Evolutionary conservation across 2,329 filamentous ascomycete genomes (phyloP).

Genomic region (Teratosphaeria destructans): DNA sequence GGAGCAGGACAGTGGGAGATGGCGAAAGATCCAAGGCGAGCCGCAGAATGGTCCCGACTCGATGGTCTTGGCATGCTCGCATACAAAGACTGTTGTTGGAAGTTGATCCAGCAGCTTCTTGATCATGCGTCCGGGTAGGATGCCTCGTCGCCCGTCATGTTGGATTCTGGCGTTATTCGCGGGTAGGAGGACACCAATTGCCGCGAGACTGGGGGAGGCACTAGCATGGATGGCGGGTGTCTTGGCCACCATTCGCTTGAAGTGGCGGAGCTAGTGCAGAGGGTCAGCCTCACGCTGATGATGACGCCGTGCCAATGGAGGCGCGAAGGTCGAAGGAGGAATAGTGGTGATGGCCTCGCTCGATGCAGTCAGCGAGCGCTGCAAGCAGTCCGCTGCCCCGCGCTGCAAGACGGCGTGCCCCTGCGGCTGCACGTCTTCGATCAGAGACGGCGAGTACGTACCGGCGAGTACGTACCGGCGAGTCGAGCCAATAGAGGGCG

Average conservation of each 20-base stretch:
- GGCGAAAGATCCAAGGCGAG: too few relatives aligned
- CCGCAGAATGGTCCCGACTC: too few relatives aligned
- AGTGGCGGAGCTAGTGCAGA: neutral
- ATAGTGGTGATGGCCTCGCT: neutral
- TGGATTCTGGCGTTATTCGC: neutral
- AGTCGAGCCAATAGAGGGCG: neutral
- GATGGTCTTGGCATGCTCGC: too few relatives aligned
- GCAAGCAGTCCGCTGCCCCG: neutral
- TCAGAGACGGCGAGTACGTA: neutral
- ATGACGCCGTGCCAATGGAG: neutral
- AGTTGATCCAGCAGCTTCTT: neutral
- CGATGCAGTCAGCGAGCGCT: neutral
- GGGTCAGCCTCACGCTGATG: neutral
- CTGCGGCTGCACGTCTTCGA: neutral
- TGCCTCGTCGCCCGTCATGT: neutral
- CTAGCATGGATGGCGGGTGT: neutral
- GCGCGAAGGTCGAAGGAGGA: neutral
- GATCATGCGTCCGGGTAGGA: neutral
- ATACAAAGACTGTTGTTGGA: too few relatives aligned
- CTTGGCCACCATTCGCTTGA: neutral
- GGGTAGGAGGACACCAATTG: neutral
- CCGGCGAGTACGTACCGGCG: neutral
- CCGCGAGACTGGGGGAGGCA: neutral
- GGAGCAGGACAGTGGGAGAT: neutral
- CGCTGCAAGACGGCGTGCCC: neutral